Evolutionary conservation across 2,329 filamentous ascomycete genomes (phyloP), one percentile per base, ranked within the genome.

Genomic region (Xylaria hypoxylon): DNA sequence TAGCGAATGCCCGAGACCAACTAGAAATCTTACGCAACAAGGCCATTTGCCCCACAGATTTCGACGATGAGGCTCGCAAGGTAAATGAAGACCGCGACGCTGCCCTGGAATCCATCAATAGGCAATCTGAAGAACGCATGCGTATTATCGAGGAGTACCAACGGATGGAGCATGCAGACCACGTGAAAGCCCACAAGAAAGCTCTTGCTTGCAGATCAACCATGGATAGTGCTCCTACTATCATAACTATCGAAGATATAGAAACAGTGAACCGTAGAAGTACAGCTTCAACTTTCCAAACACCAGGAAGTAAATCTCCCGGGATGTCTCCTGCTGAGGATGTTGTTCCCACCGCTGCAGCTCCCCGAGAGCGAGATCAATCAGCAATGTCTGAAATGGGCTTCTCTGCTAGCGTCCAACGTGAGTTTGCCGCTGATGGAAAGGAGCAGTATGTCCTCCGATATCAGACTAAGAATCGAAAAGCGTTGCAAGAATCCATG

Each of bases 381-480:
- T 13, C 59, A 42, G 28, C 45, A 40, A 50, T 55, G 24, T 17
- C 24, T 17, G 33, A 22, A 42, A 58, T 59, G 24, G 56, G 60
- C 40, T 62, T 67, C 40, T 65, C 67, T 45, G 66, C 65, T 58
- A 68, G 63, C 13, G 38, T 69, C 33, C 55, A 64, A 50, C 62
- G 58, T 42, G 64, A 73, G 62, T 60, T 26, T 24, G 48, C 65
- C 31, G 33, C 65, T 26, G 33, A 64, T 51, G 70, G 68, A n/a
- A 50, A 60, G 4, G 60, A 53, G 19, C 66, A 65, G 59, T 64
- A 70, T 19, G 51, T 74, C n/a, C 60, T 72, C 53, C 68, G 61
- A 40, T 59, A 68, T 60, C 64, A 70, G 53, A 67, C 68, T 42
- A 67, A 58, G 26, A 72, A 73, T 62, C 68, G 70, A 24, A 68